phyloP scores from a whole-genome alignment of 768 basidiomycete species.

The Rhizopogon salebrosus region DNA sequence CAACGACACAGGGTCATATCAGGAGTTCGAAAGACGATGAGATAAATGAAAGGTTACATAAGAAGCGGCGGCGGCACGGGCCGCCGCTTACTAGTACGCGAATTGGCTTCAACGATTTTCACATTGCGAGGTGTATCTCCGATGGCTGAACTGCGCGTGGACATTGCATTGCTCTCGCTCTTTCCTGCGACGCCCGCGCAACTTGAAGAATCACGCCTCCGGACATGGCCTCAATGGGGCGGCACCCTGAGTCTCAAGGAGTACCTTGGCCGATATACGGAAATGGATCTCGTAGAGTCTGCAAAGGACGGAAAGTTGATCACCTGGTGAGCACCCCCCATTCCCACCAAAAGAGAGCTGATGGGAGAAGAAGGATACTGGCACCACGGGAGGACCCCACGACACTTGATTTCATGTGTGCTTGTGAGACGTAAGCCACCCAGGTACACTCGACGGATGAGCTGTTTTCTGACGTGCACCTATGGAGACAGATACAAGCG shows the following conservation, averaged over 20 bases:
- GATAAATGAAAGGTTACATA: no score
- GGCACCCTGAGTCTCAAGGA: constrained; percentile 38
- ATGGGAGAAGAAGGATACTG: constrained; percentile 40
- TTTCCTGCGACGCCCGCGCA: constrained; percentile 47
- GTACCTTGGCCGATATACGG: constrained; percentile 38
- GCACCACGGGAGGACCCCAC: constrained; percentile 42
- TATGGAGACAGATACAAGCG: constrained; percentile 32
- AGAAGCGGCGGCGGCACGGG: no score
- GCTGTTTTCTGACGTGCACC: neutral
- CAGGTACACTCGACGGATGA: neutral
- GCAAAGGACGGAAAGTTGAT: constrained; percentile 39
- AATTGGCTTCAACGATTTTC: no score
- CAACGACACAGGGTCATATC: no score
- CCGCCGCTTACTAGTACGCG: no score
- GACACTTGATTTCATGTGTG: constrained; percentile 47
- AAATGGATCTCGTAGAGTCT: constrained; percentile 37
- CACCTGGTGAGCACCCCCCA: constrained; percentile 38
- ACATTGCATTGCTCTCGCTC: constrained; percentile 31
- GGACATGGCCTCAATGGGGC: constrained; percentile 39
- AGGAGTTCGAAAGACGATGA: no score
- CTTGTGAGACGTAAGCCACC: constrained; percentile 52
- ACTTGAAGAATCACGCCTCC: constrained; percentile 33
- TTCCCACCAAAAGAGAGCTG: no score
- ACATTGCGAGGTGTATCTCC: neutral
- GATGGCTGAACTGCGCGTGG: neutral